Percentiles rank a stretch among this genome's conserved stretches.
Evolutionary conservation across 495 filamentous ascomycete species (phyloP).

Genomic region (Aspergillus mulundensis): DNA sequence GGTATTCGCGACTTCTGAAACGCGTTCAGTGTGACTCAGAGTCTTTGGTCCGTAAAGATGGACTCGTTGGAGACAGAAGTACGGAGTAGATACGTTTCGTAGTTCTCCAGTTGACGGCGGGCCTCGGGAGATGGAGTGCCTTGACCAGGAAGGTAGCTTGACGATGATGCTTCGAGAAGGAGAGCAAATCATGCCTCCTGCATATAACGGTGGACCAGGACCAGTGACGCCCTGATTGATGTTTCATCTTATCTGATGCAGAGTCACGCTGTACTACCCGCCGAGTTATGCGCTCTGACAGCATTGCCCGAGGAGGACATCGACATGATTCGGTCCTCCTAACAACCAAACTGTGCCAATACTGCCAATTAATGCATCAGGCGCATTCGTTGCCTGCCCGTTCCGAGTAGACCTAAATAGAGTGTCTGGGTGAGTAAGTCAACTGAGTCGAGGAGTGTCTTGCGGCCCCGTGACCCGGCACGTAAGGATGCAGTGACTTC

Average conservation of each 20-base stretch:
- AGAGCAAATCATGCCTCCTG: slow-evolving; percentile 13
- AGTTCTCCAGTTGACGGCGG: background rate
- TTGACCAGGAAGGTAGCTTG: slow-evolving; percentile 12
- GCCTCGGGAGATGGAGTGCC: background rate
- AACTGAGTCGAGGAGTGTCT: no score
- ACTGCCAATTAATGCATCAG: background rate
- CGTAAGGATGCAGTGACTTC: background rate
- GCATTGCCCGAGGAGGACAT: background rate
- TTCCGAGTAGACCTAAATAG: background rate
- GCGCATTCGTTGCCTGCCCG: no score
- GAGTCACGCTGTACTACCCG: background rate
- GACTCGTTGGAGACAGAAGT: background rate
- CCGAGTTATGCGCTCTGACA: background rate
- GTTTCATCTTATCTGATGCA: slow-evolving; percentile 18
- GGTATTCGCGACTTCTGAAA: background rate
- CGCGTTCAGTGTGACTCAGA: background rate
- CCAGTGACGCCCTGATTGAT: background rate
- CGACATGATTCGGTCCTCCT: background rate
- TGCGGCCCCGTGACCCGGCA: slow-evolving; percentile 4
- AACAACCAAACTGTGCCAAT: background rate
- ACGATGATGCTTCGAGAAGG: slow-evolving; percentile 19
- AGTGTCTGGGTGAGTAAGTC: background rate
- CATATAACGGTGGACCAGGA: slow-evolving; percentile 3
- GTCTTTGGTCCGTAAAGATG: background rate
- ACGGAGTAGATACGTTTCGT: no score